Percentiles rank a stretch among this genome's conserved stretches.
Evolutionary conservation across 352 stramenopile genomes (phyloP).

Genomic region (Phytophthora melonis): DNA sequence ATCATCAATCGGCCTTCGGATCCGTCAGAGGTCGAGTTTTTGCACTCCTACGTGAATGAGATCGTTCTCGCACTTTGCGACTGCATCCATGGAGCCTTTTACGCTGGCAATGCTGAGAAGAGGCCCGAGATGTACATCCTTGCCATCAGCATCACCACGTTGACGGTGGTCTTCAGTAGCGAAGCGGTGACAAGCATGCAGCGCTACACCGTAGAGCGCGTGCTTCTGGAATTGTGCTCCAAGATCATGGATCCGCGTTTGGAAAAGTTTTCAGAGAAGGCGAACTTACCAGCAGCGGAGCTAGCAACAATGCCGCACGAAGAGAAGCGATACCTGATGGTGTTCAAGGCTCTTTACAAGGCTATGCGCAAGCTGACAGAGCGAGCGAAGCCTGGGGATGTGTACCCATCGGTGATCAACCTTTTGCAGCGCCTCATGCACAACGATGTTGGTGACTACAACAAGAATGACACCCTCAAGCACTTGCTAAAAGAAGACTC

Average conservation of each 20-base stretch:
- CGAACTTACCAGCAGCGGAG: slow-evolving; percentile 49
- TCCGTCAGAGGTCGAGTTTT: slow-evolving; percentile 68
- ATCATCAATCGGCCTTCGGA: slow-evolving; percentile 73
- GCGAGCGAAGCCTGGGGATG: slow-evolving; percentile 65
- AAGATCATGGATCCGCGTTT: slow-evolving; percentile 82
- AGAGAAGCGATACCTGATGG: slow-evolving; percentile 69
- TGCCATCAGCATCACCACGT: slow-evolving; percentile 73
- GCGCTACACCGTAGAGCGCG: slow-evolving; percentile 77
- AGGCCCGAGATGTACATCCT: slow-evolving; percentile 76
- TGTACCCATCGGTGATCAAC: slow-evolving; percentile 84
- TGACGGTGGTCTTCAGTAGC: slow-evolving; percentile 73
- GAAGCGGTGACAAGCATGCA: slow-evolving; percentile 70
- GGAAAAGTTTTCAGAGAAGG: slow-evolving; percentile 58
- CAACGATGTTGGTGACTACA: slow-evolving; percentile 86
- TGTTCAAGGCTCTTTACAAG: slow-evolving; percentile 80
- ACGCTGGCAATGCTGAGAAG: slow-evolving; percentile 64
- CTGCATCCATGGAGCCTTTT: slow-evolving; percentile 78
- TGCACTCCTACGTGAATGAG: slow-evolving; percentile 83
- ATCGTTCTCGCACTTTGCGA: slow-evolving; percentile 80
- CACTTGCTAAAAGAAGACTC: slow-evolving; percentile 83
- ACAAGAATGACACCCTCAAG: slow-evolving; percentile 70
- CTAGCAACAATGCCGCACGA: slow-evolving; percentile 54
- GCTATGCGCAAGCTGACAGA: slow-evolving; percentile 67
- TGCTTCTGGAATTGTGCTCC: slow-evolving; percentile 77
- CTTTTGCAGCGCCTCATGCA: slow-evolving; percentile 82